Evolutionary conservation across 768 basidiomycete genomes (phyloP).

Genomic region (Calocybe gangraenosa): DNA sequence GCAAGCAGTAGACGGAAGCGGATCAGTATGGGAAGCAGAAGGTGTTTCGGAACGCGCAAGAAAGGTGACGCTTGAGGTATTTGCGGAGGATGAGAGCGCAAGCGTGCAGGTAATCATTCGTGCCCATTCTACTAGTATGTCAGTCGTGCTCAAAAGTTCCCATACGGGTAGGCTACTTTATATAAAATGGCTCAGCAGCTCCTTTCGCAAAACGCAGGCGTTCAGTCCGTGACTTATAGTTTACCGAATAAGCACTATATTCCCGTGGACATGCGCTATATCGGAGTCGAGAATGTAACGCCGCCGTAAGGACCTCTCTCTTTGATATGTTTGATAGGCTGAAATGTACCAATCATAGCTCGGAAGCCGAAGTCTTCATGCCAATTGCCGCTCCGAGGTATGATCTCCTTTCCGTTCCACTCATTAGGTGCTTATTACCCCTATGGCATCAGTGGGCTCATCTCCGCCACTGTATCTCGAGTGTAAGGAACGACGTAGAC

Average conservation of each 20-base stretch:
- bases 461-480: slow-evolving; percentile 54
- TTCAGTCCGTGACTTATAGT: slow-evolving; percentile 62
- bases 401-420: slow-evolving; percentile 18
- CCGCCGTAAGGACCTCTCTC: slow-evolving; percentile 24
- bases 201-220: slow-evolving; percentile 55
- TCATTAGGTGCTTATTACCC: background rate
- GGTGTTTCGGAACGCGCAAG: slow-evolving; percentile 51
- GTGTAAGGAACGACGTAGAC: slow-evolving; percentile 20
- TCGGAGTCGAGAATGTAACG: slow-evolving; percentile 65
- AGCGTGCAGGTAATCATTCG: slow-evolving; percentile 75
- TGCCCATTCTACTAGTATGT: background rate
- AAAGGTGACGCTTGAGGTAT: slow-evolving; percentile 68
- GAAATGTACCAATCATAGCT: slow-evolving; percentile 30
- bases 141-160: background rate
- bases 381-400: slow-evolving; percentile 86
- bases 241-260: slow-evolving; percentile 96
- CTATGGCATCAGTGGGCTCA: slow-evolving; percentile 45
- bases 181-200: slow-evolving; percentile 84
- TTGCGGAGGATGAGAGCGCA: slow-evolving; percentile 85
- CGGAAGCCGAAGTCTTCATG: slow-evolving; percentile 80
- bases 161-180: slow-evolving; percentile 67
- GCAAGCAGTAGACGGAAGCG: slow-evolving; percentile 31
- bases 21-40: slow-evolving; percentile 57
- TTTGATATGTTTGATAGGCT: background rate
- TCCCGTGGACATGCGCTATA: slow-evolving; percentile 77